Base-by-base conservation (phyloP, 495 filamentous ascomycete genomes). In the Penicillium longicatenatum region DNA sequence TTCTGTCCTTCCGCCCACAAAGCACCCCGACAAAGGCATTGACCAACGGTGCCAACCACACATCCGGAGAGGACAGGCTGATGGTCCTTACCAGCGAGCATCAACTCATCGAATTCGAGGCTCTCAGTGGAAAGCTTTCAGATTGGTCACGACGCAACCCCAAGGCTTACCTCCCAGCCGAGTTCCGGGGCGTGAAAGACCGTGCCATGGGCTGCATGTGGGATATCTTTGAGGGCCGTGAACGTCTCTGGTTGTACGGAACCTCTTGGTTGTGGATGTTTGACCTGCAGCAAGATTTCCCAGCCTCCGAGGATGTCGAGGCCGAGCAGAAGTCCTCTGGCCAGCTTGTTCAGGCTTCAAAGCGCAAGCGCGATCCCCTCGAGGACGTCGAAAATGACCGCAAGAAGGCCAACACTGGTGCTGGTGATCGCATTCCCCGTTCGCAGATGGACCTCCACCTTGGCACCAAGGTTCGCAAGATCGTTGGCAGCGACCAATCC, bases 241-340 rank as follows among this genome's bases (percentile, higher is more conserved):
- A 88, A 52, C 81, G 92, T 6, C 71, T 93, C 2, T 98, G 94
- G 92, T 70, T 97, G 8, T 97, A 93, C 68, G 93, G 92, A 11
- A 79, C 80, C 8, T 84, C 83, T 0, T 97, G 92, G 83, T 67
- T 99, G 52, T 96, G 89, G 82, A 98, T 98, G 93, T 84, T 98
- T 57, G 91, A 98, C 70, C 66, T 96, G 6, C 82, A 81, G 6
- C 81, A 82, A 52, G 88, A 98, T 65, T 78, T 96, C 50, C 81
- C 80, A 0, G 64, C 75, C 2, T 58, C 65, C 6, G 70, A 71
- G 7, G 68, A 75, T 37, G 57, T 67, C 43, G 63, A 63, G 22
- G 59, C 61, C 12, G 68, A 67, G 49, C 59, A 37, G 46, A 69
- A 64, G 24, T 22, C 49, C 24, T 62, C 63, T 14, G 53, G 56